A percentile compares a stretch with the other conserved stretches of the same genome.
Conservation (phyloP, 306 rosid genomes). For the Prunus salicina region DNA sequence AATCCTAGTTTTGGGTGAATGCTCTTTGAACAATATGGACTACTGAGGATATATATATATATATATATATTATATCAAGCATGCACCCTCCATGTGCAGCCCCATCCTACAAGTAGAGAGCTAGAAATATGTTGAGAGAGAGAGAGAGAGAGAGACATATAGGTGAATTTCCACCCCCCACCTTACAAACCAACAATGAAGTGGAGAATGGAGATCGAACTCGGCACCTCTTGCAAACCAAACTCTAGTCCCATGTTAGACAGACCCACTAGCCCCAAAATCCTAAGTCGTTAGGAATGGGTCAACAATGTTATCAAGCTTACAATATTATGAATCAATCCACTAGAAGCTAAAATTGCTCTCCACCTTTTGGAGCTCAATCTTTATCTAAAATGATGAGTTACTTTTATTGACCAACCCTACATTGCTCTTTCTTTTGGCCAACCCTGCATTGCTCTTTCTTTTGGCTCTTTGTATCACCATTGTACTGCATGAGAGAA, state of each 20-base stretch:
- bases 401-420: neutral
- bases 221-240: no score
- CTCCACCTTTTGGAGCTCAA: neutral
- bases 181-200: neutral
- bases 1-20: neutral
- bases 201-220: no score
- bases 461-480: neutral
- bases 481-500: neutral
- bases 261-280: no score
- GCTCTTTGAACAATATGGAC: neutral
- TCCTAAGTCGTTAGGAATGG: neutral
- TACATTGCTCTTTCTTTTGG: neutral
- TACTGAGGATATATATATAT: neutral
- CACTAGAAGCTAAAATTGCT: neutral
- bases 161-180: neutral
- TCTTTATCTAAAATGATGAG: neutral
- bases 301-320: neutral
- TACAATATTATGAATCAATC: neutral
- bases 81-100: no score
- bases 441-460: neutral
- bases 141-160: neutral
- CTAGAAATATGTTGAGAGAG: no score
- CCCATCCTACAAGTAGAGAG: no score
- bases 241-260: no score
- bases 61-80: no score